Evolutionary conservation across 2,329 filamentous ascomycete species (phyloP).

Genomic region (Penicillium psychrosexuale): DNA sequence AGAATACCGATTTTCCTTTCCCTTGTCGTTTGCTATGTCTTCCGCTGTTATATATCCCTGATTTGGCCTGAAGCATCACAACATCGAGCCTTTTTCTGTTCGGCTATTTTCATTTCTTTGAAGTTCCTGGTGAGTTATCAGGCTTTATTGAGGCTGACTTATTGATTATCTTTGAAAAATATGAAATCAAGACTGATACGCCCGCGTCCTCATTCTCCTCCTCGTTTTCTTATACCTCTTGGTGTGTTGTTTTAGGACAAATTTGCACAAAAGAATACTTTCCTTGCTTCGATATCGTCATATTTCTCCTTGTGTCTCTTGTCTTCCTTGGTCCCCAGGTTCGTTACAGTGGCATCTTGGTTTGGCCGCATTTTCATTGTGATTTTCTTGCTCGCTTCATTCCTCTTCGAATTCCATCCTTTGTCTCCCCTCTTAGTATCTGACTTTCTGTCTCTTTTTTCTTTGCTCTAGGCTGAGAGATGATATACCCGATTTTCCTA

Average conservation of each 20-base stretch:
- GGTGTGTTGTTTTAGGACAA: not conserved
- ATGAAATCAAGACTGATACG: not conserved
- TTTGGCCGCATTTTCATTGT: slow-evolving; percentile 8
- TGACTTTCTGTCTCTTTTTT: not conserved
- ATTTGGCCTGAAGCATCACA: slow-evolving; percentile 28
- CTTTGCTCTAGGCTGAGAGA: slow-evolving; percentile 11
- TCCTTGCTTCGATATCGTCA: not conserved
- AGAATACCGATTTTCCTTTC: slow-evolving; percentile 13
- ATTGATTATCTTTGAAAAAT: not conserved
- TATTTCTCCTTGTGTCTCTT: not conserved
- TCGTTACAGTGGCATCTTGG: not conserved
- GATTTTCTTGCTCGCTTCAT: not conserved
- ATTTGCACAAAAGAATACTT: not conserved
- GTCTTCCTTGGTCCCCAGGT: not conserved
- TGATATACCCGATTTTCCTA: slow-evolving; percentile 21
- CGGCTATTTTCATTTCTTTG: not conserved
- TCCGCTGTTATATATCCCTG: slow-evolving; percentile 27
- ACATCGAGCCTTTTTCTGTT: slow-evolving; percentile 12
- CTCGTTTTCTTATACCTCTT: not conserved
- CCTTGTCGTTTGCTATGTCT: slow-evolving; percentile 17
- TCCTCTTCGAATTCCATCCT: slow-evolving; percentile 1
- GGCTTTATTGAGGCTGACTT: not conserved
- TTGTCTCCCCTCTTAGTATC: slow-evolving; percentile 2
- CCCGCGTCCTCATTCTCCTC: not conserved
- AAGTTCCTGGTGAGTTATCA: not conserved